These are phyloP conservation scores for Metschnikowia lunata DNA, from an alignment of 805 yeast species.

Conservation along the genomic window DNA sequence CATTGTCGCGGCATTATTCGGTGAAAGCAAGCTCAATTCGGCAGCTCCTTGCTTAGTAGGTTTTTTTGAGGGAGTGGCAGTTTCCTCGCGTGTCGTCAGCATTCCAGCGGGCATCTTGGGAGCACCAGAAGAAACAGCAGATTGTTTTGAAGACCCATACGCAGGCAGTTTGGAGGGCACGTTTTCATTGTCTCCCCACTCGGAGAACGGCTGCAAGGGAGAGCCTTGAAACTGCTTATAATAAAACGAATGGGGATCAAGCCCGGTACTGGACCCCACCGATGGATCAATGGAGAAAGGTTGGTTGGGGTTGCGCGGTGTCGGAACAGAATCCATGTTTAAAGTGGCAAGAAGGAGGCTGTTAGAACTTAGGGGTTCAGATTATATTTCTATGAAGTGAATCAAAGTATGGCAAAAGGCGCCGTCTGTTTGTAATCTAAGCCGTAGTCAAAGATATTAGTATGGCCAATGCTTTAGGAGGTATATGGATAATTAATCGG, in stretches of 20 bases:
- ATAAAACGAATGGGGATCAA: conserved; percentile 5
- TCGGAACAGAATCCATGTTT: conserved; percentile 10
- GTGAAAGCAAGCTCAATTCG: neutral
- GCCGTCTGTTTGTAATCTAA: too few species aligned
- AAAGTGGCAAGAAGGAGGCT: neutral
- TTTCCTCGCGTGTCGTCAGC: conserved; percentile 4
- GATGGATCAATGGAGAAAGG: conserved; percentile 5
- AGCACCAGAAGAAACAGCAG: conserved; percentile 4
- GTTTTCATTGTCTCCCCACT: conserved; percentile 11
- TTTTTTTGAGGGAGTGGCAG: conserved; percentile 3
- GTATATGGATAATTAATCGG: too few species aligned
- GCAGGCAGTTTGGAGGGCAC: neutral
- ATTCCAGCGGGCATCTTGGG: conserved; percentile 3
- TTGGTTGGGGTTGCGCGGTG: conserved; percentile 5
- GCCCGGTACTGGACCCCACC: neutral
- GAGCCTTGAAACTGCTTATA: conserved; percentile 6
- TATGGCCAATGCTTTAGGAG: too few species aligned
- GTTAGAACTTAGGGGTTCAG: too few species aligned
- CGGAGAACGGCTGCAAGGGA: conserved; percentile 11
- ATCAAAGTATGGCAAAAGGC: too few species aligned
- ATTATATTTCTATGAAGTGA: too few species aligned
- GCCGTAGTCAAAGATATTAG: too few species aligned
- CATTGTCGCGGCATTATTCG: neutral
- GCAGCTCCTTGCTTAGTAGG: neutral
- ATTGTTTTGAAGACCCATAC: neutral